Percentiles rank a stretch among this genome's conserved stretches.
Evolutionary conservation across 2,329 filamentous ascomycete genomes (phyloP).

Genomic region (Colletotrichum sp.): DNA sequence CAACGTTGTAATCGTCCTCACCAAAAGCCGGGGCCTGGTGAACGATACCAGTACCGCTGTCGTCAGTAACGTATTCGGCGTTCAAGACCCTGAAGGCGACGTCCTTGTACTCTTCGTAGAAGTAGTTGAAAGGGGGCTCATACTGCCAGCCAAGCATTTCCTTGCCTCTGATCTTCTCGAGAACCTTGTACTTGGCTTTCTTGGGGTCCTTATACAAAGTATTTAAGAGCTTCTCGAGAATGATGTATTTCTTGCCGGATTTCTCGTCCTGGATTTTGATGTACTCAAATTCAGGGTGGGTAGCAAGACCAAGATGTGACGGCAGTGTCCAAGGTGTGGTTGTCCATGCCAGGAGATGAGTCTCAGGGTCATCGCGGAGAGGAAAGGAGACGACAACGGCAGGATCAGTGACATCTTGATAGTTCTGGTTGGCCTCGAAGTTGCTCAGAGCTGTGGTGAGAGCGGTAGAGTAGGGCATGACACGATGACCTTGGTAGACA

Average conservation of each 20-base stretch:
- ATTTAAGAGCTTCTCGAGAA: slow-evolving; percentile 80
- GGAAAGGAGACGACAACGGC: slow-evolving; percentile 90
- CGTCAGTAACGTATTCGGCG: slow-evolving; percentile 84
- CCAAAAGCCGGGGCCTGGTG: slow-evolving; percentile 94
- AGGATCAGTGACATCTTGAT: slow-evolving; percentile 91
- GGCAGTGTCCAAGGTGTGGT: slow-evolving; percentile 88
- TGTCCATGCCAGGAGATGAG: slow-evolving; percentile 83
- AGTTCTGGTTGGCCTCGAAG: slow-evolving; percentile 91
- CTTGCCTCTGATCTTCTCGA: slow-evolving; percentile 80
- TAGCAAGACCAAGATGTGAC: slow-evolving; percentile 78
- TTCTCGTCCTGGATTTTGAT: slow-evolving; percentile 84
- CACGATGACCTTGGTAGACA: slow-evolving; percentile 88
- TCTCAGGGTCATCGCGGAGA: slow-evolving; percentile 76
- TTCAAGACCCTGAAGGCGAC: slow-evolving; percentile 82
- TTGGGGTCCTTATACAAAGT: slow-evolving; percentile 94
- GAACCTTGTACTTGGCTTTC: slow-evolving; percentile 88
- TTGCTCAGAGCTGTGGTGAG: slow-evolving; percentile 63
- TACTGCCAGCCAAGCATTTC: slow-evolving; percentile 91
- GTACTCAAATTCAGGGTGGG: slow-evolving; percentile 84
- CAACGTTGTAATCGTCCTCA: slow-evolving; percentile 93
- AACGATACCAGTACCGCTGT: slow-evolving; percentile 91
- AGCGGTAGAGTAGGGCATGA: slow-evolving; percentile 93
- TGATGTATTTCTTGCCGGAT: slow-evolving; percentile 82
- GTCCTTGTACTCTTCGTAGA: slow-evolving; percentile 87
- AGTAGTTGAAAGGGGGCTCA: slow-evolving; percentile 87